These are phyloP conservation scores for Pythium periplocum DNA, from an alignment of 352 stramenopile species.

Conservation along the genomic window DNA sequence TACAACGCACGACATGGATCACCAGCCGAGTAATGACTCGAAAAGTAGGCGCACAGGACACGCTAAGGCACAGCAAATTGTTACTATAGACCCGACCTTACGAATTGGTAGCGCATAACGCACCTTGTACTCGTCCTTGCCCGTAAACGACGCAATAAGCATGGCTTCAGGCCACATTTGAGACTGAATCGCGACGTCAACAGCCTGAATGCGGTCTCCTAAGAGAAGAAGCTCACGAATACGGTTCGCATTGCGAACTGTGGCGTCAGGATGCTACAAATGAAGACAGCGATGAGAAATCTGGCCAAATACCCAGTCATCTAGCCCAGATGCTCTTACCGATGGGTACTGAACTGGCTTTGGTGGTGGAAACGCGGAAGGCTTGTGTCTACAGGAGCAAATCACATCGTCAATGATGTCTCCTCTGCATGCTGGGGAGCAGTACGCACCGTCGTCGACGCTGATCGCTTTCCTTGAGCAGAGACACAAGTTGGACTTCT, in stretches of 20 bases:
- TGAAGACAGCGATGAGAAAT: neutral
- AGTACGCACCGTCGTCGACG: conserved; percentile 41
- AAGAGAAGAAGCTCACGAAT: conserved; percentile 71
- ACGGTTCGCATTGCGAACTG: conserved; percentile 36
- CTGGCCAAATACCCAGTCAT: neutral
- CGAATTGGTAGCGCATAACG: neutral
- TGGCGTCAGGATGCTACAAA: conserved; percentile 46
- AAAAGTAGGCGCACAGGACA: conserved; percentile 70
- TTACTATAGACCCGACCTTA: neutral
- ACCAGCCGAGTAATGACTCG: conserved; percentile 66
- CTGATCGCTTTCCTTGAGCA: conserved; percentile 67
- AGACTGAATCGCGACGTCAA: conserved; percentile 68
- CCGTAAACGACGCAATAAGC: conserved; percentile 80
- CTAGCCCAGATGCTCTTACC: conserved; percentile 23
- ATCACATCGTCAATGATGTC: neutral
- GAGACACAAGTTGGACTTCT: conserved; percentile 55
- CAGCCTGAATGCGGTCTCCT: conserved; percentile 69
- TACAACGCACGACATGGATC: conserved; percentile 78
- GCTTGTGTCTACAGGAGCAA: conserved; percentile 22
- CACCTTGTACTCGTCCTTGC: conserved; percentile 83
- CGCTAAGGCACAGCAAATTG: conserved; percentile 23
- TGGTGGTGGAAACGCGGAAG: conserved; percentile 35
- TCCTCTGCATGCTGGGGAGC: too few species aligned
- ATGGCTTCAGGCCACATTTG: conserved; percentile 88
- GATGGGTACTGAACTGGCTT: conserved; percentile 31